phyloP scores from a whole-genome alignment of 2,329 filamentous ascomycete species.

The Penicillium sclerotigenum region DNA sequence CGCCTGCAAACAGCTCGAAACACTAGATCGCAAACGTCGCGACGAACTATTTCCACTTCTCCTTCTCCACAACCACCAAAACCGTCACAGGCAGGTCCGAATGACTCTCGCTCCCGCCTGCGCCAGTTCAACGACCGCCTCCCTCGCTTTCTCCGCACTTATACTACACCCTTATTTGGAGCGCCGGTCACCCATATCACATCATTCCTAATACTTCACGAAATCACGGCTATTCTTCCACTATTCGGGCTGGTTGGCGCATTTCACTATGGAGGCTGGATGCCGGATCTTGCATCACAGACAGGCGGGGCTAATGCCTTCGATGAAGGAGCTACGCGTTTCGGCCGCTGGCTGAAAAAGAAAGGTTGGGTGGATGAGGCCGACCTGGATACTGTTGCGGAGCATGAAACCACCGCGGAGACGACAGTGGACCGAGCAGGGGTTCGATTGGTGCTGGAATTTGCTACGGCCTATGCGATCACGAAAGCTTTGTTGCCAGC shows the following conservation, averaged over 20 bases:
- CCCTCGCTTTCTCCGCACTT: conserved; percentile 65
- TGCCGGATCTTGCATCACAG: conserved; percentile 54
- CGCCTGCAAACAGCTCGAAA: conserved; percentile 12
- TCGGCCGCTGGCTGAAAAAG: conserved; percentile 70
- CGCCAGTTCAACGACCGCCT: conserved; percentile 48
- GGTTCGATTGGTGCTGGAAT: conserved; percentile 58
- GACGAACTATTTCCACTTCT: conserved; percentile 25
- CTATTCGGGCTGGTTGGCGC: conserved; percentile 68
- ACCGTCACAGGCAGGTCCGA: conserved; percentile 15
- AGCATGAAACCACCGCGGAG: conserved; percentile 24
- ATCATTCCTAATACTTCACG: conserved; percentile 86
- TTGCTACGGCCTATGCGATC: conserved; percentile 86
- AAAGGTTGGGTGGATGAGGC: conserved; percentile 71
- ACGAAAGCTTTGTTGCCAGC: conserved; percentile 81
- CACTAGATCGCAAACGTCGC: conserved; percentile 5
- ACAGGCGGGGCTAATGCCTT: conserved; percentile 30
- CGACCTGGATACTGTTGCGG: conserved; percentile 46
- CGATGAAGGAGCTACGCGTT: conserved; percentile 65
- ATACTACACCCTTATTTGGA: conserved; percentile 66
- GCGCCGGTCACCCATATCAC: conserved; percentile 80
- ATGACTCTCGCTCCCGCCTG: conserved; percentile 32
- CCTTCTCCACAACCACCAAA: conserved; percentile 14
- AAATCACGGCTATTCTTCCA: conserved; percentile 81
- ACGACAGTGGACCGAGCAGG: conserved; percentile 40
- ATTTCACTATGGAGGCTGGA: conserved; percentile 77